Conservation (phyloP, 176 grass and related monocot species). For the Aegilops bicornis region DNA sequence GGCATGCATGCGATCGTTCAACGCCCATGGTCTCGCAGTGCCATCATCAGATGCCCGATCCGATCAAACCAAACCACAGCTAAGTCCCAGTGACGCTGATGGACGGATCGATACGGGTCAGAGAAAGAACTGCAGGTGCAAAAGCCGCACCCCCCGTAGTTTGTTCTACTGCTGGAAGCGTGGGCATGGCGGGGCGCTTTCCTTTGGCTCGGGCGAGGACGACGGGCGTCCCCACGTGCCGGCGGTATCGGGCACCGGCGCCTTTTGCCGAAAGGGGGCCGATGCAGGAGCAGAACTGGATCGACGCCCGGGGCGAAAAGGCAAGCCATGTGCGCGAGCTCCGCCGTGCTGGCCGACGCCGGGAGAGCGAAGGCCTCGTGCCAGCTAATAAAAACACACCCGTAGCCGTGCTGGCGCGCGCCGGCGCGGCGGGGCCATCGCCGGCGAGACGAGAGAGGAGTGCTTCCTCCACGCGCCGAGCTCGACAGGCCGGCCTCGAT, state of each 20-base stretch:
- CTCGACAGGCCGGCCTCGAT: too few species aligned
- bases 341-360: too few species aligned
- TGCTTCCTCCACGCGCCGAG: not conserved
- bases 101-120: not conserved
- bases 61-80: not conserved
- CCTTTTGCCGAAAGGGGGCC: not conserved
- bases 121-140: not conserved
- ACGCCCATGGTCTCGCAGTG: not conserved
- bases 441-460: not conserved
- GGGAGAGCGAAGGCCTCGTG: not conserved
- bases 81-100: not conserved
- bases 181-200: not conserved
- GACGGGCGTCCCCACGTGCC: not conserved
- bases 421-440: too few species aligned
- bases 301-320: not conserved
- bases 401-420: too few species aligned
- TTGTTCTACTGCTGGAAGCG: not conserved
- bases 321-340: not conserved
- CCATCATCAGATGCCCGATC: conserved; percentile 6
- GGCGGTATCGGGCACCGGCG: not conserved
- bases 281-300: not conserved
- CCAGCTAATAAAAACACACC: too few species aligned
- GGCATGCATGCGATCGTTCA: not conserved
- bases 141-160: not conserved
- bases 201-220: not conserved